A percentile compares a stretch with the other conserved stretches of the same genome.
Conservation (phyloP, 2,329 filamentous ascomycete species). For the Colletotrichum costaricense region DNA sequence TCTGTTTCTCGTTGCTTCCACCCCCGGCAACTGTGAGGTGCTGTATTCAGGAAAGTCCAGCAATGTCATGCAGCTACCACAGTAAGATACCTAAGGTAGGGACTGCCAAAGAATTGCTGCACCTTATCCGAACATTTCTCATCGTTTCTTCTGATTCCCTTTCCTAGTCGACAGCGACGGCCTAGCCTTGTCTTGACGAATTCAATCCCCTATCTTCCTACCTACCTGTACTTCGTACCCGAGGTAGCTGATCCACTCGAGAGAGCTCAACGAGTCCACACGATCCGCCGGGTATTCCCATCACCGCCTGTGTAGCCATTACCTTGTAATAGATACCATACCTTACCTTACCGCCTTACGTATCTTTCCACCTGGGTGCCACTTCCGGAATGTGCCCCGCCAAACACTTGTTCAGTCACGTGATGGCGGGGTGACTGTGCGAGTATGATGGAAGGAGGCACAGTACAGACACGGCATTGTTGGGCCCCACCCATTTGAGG, state of each 20-base stretch:
- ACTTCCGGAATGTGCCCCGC: constrained; percentile 27
- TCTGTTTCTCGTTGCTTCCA: constrained; percentile 33
- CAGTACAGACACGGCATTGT: not conserved
- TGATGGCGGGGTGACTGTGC: constrained; percentile 35
- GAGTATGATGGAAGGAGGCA: not conserved
- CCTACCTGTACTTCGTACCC: not conserved
- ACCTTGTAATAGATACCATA: constrained; percentile 4
- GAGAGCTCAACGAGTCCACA: constrained; percentile 14
- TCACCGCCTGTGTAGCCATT: constrained; percentile 31
- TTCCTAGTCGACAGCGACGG: not conserved
- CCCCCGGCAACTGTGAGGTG: constrained; percentile 18
- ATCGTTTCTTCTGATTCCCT: not conserved
- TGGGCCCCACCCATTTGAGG: not conserved
- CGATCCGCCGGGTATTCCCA: constrained; percentile 29
- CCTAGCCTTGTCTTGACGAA: not conserved
- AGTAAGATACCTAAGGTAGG: too few species aligned
- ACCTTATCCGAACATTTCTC: constrained; percentile 11
- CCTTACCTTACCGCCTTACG: constrained; percentile 1
- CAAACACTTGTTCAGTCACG: constrained; percentile 7
- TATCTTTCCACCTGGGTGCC: not conserved
- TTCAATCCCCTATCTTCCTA: not conserved
- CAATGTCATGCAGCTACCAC: constrained; percentile 7
- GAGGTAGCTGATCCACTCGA: constrained; percentile 1
- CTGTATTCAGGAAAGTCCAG: constrained; percentile 20
- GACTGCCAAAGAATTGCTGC: constrained; percentile 4